Base-by-base conservation (phyloP, 768 basidiomycete genomes). In the Lentinus brumalis region DNA sequence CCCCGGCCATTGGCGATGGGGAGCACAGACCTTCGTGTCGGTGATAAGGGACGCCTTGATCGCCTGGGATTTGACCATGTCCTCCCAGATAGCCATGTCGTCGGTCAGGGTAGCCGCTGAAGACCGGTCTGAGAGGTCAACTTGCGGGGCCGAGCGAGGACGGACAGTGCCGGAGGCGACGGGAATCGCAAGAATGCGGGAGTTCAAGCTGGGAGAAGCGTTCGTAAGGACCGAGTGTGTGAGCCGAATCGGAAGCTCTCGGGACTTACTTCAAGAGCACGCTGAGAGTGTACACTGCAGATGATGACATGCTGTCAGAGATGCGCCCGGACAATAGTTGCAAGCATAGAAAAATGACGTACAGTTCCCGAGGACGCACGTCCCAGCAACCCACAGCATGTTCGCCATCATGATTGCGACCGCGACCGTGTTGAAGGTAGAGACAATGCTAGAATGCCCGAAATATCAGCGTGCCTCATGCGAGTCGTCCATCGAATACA, bases 281-380 rank as follows among this genome's bases (percentile, higher is more conserved):
- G 47, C 61, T 62, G 46, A 62, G 32, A 16, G 57, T 62, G 56
- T 62, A 55, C 40, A 62, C 61, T 62, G 45, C 2, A 16, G 16
- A 42, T 10, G n/a, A 45, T 9, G 29, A 49, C 18, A 14, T 26
- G 1, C 14, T 15, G 14, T 60, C 45, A 56, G 50, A 2, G 2
- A 4, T 35, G 6, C 15, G n/a, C 5, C 7, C 1, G 5, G 5
- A 21, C n/a, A 10, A 11, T n/a, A 40, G 14, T 39, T 9, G 49
- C 29, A 18, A 9, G 18, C 7, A 18, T 21, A 4, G 4, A 18
- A 29, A 2, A n/a, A 18, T 16, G 26, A 52, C 61, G 30, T 42
- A 62, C 61, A 41, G 18, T 58, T 62, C 21, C 61, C 61, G 7
- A 62, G 61, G 12, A 53, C 35, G 49, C 54, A 62, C 21, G 57